These are phyloP conservation scores for Cryphonectria parasitica DNA, from an alignment of 2,329 filamentous ascomycete genomes.

Conservation along the genomic window DNA sequence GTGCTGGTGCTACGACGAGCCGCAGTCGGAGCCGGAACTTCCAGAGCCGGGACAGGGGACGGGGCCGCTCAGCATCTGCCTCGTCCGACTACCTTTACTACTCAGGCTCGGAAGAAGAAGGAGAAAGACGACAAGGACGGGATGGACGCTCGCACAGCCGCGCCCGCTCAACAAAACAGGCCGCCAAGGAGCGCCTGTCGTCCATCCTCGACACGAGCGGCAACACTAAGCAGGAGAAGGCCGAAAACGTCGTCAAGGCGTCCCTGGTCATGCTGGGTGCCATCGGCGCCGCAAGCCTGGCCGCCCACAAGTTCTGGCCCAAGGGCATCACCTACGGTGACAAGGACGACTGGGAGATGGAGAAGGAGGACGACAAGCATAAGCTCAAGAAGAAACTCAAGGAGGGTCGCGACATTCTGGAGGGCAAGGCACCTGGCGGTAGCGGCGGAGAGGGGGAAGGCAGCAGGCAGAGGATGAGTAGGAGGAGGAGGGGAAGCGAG, in stretches of 20 bases:
- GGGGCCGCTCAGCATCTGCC: slow-evolving; percentile 17
- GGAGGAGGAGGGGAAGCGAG: slow-evolving; percentile 1
- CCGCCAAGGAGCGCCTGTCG: slow-evolving; percentile 13
- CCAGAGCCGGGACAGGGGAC: not conserved
- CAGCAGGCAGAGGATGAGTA: not conserved
- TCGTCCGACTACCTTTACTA: slow-evolving; percentile 21
- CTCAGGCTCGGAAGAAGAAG: slow-evolving; percentile 24
- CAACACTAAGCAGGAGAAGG: slow-evolving; percentile 28
- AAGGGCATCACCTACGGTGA: slow-evolving; percentile 44
- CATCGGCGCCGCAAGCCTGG: slow-evolving; percentile 42
- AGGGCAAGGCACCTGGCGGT: not conserved
- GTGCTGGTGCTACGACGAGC: not conserved
- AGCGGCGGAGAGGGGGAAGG: not conserved
- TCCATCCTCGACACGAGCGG: slow-evolving; percentile 17
- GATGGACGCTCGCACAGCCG: slow-evolving; percentile 28
- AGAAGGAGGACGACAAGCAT: slow-evolving; percentile 33
- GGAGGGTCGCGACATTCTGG: slow-evolving; percentile 25
- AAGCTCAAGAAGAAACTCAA: slow-evolving; percentile 25
- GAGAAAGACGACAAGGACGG: not conserved
- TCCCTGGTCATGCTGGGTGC: slow-evolving; percentile 44
- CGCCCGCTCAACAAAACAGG: not conserved
- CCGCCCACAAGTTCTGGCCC: slow-evolving; percentile 45
- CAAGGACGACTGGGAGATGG: slow-evolving; percentile 42
- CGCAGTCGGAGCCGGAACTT: slow-evolving; percentile 7
- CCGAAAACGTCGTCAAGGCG: slow-evolving; percentile 37